A percentile compares a stretch with the other conserved stretches of the same genome.
Evolutionary conservation across 805 yeast genomes (phyloP).

Genomic region (Hanseniaspora vineae): DNA sequence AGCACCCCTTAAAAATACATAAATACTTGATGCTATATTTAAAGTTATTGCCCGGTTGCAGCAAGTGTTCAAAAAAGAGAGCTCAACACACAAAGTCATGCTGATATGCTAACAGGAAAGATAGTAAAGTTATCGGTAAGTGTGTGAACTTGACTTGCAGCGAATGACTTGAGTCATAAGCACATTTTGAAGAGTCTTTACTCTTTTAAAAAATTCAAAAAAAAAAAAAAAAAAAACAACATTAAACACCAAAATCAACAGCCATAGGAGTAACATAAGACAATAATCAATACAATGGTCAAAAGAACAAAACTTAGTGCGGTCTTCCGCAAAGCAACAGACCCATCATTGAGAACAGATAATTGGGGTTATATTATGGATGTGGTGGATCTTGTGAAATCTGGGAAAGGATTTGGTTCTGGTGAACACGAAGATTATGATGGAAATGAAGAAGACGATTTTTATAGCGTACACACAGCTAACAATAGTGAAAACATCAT

Average conservation of each 20-base stretch:
- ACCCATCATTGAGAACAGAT: conserved; percentile 46
- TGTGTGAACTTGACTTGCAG: no score
- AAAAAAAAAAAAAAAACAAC: no score
- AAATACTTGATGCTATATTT: no score
- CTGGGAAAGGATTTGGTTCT: not conserved
- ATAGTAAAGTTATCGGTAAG: no score
- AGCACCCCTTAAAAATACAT: no score
- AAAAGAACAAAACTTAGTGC: conserved; percentile 6
- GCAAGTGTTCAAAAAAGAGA: no score
- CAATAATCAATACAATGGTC: not conserved
- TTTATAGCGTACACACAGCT: not conserved
- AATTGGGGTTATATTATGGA: conserved; percentile 55
- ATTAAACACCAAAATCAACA: not conserved
- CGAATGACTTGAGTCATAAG: no score
- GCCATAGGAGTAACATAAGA: not conserved
- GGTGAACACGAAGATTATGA: conserved; percentile 35
- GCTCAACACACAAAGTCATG: no score
- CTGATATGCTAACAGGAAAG: no score
- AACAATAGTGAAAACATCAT: conserved; percentile 19
- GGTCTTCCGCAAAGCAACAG: conserved; percentile 41
- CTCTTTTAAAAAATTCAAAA: no score
- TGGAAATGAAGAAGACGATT: conserved; percentile 29
- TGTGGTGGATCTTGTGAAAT: conserved; percentile 51
- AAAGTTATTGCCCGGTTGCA: no score
- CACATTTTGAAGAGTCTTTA: no score